Evolutionary conservation across 441 rosid species (phyloP).

Genomic region (Eruca vesicaria): DNA sequence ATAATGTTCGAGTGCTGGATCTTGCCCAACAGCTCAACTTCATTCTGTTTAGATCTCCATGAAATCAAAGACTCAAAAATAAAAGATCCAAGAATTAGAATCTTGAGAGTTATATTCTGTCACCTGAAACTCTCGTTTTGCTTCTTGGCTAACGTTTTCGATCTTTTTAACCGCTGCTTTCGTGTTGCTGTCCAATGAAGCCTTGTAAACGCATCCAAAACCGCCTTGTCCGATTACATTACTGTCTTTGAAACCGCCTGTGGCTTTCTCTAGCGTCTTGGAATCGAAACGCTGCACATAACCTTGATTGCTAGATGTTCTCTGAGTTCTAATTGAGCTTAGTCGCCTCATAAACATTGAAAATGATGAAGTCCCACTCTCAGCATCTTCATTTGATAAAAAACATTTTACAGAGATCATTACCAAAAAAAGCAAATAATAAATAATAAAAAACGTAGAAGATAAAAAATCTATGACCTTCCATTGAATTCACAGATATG

Average conservation of each 20-base stretch:
- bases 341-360: slow-evolving; percentile 33
- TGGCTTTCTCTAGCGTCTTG: slow-evolving; percentile 58
- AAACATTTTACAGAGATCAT: not conserved
- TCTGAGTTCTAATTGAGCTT: slow-evolving; percentile 19
- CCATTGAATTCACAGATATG: not conserved
- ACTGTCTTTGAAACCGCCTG: slow-evolving; percentile 55
- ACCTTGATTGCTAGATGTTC: slow-evolving; percentile 35
- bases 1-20: slow-evolving; percentile 67
- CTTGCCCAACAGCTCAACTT: slow-evolving; percentile 65
- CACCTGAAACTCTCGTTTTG: slow-evolving; percentile 72
- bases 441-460: not conserved
- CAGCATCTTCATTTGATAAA: slow-evolving; percentile 14
- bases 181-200: slow-evolving; percentile 48
- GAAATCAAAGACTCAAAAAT: not conserved
- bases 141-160: slow-evolving; percentile 57
- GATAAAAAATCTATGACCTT: not conserved
- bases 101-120: not conserved
- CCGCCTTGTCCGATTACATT: slow-evolving; percentile 72
- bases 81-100: not conserved
- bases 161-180: slow-evolving; percentile 70
- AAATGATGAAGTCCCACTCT: slow-evolving; percentile 47
- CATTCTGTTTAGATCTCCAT: slow-evolving; percentile 53
- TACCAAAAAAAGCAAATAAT: not conserved
- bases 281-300: slow-evolving; percentile 54
- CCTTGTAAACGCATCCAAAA: slow-evolving; percentile 76